These are phyloP conservation scores for Phytophthora melonis DNA, from an alignment of 352 stramenopile genomes.

Conservation along the genomic window DNA sequence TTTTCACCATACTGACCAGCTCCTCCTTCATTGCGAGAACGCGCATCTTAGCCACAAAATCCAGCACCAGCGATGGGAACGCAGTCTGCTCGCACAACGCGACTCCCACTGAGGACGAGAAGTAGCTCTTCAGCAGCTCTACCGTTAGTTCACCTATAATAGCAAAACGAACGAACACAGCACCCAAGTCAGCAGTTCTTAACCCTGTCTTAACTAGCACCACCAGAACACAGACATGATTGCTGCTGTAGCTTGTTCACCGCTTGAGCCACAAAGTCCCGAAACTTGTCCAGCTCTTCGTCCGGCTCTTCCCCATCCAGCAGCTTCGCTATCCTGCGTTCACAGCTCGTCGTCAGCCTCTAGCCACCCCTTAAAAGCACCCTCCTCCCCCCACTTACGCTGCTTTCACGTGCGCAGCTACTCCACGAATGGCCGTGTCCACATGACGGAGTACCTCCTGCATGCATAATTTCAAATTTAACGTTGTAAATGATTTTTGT, in stretches of 20 bases:
- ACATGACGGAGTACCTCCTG: constrained; percentile 69
- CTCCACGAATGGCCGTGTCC: constrained; percentile 61
- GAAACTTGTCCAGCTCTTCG: constrained; percentile 53
- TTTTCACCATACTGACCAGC: constrained; percentile 37
- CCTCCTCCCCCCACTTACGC: constrained; percentile 38
- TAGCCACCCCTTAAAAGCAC: not conserved
- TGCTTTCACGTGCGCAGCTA: constrained; percentile 57
- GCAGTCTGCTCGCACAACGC: constrained; percentile 74
- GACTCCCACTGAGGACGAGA: constrained; percentile 49
- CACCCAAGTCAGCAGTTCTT: not conserved
- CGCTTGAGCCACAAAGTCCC: constrained; percentile 54
- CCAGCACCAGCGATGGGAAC: constrained; percentile 73
- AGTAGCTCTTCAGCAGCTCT: constrained; percentile 60
- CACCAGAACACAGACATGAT: constrained; percentile 44
- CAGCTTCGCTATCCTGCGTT: constrained; percentile 58
- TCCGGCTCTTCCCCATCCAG: constrained; percentile 43
- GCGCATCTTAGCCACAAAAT: constrained; percentile 69
- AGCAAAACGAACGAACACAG: not conserved
- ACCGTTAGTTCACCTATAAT: constrained; percentile 46
- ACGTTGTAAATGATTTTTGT: not conserved
- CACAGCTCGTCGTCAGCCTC: not conserved
- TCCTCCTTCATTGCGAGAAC: constrained; percentile 59
- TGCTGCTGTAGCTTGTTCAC: constrained; percentile 53
- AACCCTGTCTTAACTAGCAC: not conserved
- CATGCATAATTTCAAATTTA: not conserved